Evolutionary conservation across 2,329 filamentous ascomycete species (phyloP), one percentile per base, ranked within the genome.

Genomic region (Fusarium scirpi): DNA sequence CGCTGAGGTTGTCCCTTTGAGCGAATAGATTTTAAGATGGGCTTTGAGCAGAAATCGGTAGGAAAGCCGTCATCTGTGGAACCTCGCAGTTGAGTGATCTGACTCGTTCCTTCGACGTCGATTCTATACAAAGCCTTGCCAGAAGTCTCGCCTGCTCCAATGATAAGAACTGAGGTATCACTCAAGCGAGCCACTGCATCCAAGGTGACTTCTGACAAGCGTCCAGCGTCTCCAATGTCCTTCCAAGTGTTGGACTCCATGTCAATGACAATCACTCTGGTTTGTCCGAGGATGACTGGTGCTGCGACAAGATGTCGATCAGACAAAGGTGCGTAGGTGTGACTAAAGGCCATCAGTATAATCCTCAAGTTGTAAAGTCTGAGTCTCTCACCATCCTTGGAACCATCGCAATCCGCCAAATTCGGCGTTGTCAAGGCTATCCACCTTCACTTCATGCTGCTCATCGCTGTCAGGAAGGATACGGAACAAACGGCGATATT

Each of bases 401-500:
- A 70, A 73, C 67, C 75, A 77, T 7, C 75, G 65, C 6, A 80
- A 71, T 20, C 78, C 79, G 8, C 79, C 81, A 48, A 84, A 74
- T 34, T 84, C 83, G 1, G 79, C 80, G 2, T 82, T 74, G 20
- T 84, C 80, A 15, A 86, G 76, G 0, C 80, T 82, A 2, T 78
- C 62, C 5, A 85, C 58, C 4, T 65, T 62, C 11, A 86, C 66
- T 18, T 77, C 74, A 12, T 68, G 56, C 1, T 79, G 70, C 10
- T 74, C 57, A 7, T 76, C 59, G 8, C 72, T 64, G 2, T 74
- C 76, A 2, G 78, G 75, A 6, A 65, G 62, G n/a, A 81, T 74
- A 3, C 78, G 78, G 64, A 84, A 86, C 10, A 88, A 74, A 60
- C 85, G 84, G 60, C 84, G 83, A 62, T 82, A 86, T 2, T 82